Base-by-base conservation (phyloP, 495 filamentous ascomycete species). In the Xylaria sp. region DNA sequence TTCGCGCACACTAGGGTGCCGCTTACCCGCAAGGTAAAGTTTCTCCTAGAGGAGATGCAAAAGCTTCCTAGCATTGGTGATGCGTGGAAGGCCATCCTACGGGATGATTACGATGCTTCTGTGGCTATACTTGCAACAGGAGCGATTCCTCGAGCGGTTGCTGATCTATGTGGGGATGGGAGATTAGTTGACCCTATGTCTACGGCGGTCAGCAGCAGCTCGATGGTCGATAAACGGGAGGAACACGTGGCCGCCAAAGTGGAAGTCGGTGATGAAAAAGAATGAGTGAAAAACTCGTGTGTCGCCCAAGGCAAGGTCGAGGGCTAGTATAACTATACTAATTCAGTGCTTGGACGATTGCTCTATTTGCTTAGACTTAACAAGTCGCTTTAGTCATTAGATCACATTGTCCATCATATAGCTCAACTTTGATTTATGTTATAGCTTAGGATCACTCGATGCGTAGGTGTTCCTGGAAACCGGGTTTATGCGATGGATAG, bases 141-240 rank as follows among this genome's bases (percentile, higher is more conserved):
- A 46, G 52, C 48, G 50, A 19, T 68, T 35, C 41, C 66, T 24
- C 37, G 3, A 48, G 66, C n/a, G 66, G n/a, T 68, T 48, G 24
- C 40, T 41, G 40, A 59, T 5, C 66, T 68, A 40, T 68, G 66
- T 57, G 65, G 21, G 40, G 29, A 57, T 24, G 33, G 21, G 37
- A 24, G 0, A 3, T 31, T n/a, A 12, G 24, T 6, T 12, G 44
- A 67, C 66, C 40, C 17, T 37, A 26, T 53, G 48, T 24, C 35
- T 29, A 57, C 48, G 24, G 21, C 2, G 26, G 31, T 67, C 37
- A 31, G 35, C 33, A 57, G 31, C 11, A 2, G 50, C 50, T 29
- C 50, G 50, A 29, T 26, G 50, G 50, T 53, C 50, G 4, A 53
- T 24, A 5, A 26, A 29, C 1, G 24, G 9, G 50, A 53, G 50